These are phyloP conservation scores for Chytriomyces sp. DNA, from an alignment of 192 early-diverging fungal genomes.

Conservation along the genomic window DNA sequence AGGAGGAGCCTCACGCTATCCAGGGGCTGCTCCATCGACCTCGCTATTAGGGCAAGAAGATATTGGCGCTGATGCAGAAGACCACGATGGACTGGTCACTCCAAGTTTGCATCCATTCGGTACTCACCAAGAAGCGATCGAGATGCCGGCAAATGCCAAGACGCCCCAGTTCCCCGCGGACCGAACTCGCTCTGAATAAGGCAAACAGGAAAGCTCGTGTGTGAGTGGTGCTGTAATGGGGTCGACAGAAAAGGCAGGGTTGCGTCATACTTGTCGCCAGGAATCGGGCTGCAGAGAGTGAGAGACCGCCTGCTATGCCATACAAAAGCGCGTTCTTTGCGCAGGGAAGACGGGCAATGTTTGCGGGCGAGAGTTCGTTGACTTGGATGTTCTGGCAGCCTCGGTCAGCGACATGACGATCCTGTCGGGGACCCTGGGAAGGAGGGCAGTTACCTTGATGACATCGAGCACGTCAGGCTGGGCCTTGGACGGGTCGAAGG, in stretches of 20 bases:
- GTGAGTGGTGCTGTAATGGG: background rate
- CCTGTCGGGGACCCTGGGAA: no score
- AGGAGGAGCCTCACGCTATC: background rate
- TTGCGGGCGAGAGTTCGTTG: slow-evolving; percentile 7
- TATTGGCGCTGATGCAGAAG: background rate
- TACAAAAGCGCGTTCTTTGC: slow-evolving; percentile 28
- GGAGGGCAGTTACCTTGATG: background rate
- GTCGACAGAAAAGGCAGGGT: background rate
- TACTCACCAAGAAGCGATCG: slow-evolving; percentile 26
- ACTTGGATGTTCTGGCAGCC: slow-evolving; percentile 26
- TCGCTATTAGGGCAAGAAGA: background rate
- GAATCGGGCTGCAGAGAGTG: slow-evolving; percentile 11
- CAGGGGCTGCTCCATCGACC: background rate
- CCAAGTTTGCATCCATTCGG: background rate
- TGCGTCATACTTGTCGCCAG: slow-evolving; percentile 1
- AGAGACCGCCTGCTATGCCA: slow-evolving; percentile 23
- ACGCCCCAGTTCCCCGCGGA: slow-evolving; percentile 30
- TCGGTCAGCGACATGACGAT: background rate
- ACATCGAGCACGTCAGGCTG: slow-evolving; percentile 1
- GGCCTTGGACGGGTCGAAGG: slow-evolving; percentile 15
- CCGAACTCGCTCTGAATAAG: background rate
- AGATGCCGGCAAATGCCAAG: slow-evolving; percentile 18
- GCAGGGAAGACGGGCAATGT: slow-evolving; percentile 16
- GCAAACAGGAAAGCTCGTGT: background rate
- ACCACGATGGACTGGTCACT: background rate